Evolutionary conservation across 2,329 filamentous ascomycete genomes (phyloP), one percentile per base, ranked within the genome.

Genomic region (Phyllosticta citriasiana): DNA sequence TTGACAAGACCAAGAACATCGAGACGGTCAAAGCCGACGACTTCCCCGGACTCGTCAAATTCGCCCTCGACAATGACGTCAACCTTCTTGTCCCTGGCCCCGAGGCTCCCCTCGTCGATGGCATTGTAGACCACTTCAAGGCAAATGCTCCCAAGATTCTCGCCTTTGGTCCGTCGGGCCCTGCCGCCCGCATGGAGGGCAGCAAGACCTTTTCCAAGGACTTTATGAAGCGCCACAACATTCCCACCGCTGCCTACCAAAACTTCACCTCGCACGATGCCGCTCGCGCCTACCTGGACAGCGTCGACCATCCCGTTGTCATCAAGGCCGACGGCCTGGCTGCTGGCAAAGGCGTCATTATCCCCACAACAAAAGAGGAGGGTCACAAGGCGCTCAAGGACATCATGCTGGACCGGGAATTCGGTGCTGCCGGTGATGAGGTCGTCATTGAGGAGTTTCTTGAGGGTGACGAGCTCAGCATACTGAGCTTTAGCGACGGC

Each of bases 151-250:
- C 53, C n/a, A 61, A 68, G 51, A 91, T 96, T 71, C 82, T 84
- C 67, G 88, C 85, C 74, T 97, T 97, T 71, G 94, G 93, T 1
- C 94, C 94, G 4, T 88, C 86, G 62, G 86, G 88, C 76, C 84
- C 85, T 56, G 93, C 94, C 24, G 92, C 94, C 19, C 83, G 84
- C 53, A 90, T 99, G 83, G 94, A 99, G 76, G 94, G 94, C 63
- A 95, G 89, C 78, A 99, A 99, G 80, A 89, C 93, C 10, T 97
- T 95, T 74, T 91, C 89, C 64, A 99, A 99, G 74, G 92, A 97
- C 74, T 97, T 97, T 72, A 99, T 97, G 94, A 87, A 88, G 75
- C 86, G 87, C 66, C 85, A 96, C 77, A 82, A 83, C 69, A 96
- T 99, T 68, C 92, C 93, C 47, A 97, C 94, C 0, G 94, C 94